A percentile compares a stretch with the other conserved stretches of the same genome.
Evolutionary conservation across 805 yeast genomes (phyloP).

Genomic region (Yueomyces sinensis): DNA sequence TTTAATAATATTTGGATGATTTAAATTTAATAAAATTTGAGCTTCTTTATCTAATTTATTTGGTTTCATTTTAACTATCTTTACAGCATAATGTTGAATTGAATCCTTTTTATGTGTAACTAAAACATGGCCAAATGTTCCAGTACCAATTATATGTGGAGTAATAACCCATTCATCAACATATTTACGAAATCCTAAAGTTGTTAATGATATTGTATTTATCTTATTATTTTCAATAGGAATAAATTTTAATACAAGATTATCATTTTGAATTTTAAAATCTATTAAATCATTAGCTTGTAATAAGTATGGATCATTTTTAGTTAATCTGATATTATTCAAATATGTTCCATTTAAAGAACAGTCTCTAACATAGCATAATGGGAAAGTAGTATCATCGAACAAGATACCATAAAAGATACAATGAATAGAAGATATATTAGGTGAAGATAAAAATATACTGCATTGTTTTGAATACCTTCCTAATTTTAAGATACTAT

Average conservation of each 20-base stretch:
- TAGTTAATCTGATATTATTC: conserved; percentile 23
- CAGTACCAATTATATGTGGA: conserved; percentile 34
- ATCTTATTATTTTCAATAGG: neutral
- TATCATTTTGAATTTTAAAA: neutral
- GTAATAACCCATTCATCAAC: conserved; percentile 31
- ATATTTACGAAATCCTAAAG: conserved; percentile 9
- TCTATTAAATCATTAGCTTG: conserved; percentile 27
- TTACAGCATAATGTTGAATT: conserved; percentile 33
- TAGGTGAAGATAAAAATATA: conserved; percentile 24
- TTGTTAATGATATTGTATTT: neutral
- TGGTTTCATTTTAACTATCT: conserved; percentile 26
- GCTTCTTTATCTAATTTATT: conserved; percentile 30
- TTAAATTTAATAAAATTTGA: conserved; percentile 25
- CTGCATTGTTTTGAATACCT: conserved; percentile 25
- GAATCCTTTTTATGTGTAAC: conserved; percentile 2
- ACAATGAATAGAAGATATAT: conserved; percentile 36
- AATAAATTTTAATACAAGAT: neutral
- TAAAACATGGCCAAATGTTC: conserved; percentile 45
- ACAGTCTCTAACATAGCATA: conserved; percentile 36
- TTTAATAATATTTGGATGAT: conserved; percentile 38
- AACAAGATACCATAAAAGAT: conserved; percentile 36
- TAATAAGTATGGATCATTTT: conserved; percentile 24
- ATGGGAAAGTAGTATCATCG: conserved; percentile 33
- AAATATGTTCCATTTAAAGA: conserved; percentile 40
- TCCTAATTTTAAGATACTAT: conserved; percentile 31